Base-by-base conservation (phyloP, 1,139 yeast species). In the Scheffersomyces lignicola region DNA sequence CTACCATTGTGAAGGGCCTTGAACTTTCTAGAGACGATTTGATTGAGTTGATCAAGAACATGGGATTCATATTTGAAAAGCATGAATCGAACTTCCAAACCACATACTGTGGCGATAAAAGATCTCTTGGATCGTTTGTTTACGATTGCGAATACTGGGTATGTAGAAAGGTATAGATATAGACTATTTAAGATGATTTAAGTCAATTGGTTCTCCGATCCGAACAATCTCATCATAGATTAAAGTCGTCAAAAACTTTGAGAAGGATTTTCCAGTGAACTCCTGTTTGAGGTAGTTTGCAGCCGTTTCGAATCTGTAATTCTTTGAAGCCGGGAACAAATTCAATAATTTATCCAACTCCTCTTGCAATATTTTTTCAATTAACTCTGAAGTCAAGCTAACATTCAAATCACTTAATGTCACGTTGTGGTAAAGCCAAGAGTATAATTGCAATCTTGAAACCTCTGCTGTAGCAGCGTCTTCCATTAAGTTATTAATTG, bases 381-480 rank as follows among this genome's bases (percentile, higher is more conserved):
- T 76, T 50, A 76, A 78, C 31, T 70, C 75, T 51, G 76, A 70
- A 48, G 82, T 74, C 38, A 83, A 69, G 37, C 58, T 63, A n/a
- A n/a, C 29, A 10, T 26, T 26, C 5, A 14, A 5, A 15, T 26
- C 18, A 15, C 6, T 9, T 32, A 32, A 25, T 43, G 58, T 60
- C 36, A 76, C 78, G 33, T 79, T 78, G 58, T 83, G 89, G 45
- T 77, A 78, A 41, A 81, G 86, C 90, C 90, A 83, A 58, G 83
- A 87, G 76, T 83, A 79, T 49, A 83, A 71, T 61, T 81, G 87
- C 24, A 84, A 75, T 58, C 90, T 78, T 24, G 88, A 81, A 25
- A 83, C 89, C 59, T 83, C 90, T 34, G 90, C 90, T 35, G 90
- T 83, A 34, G 90, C 90, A 34, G 90, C 90, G 51, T 83, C 90